A percentile compares a stretch with the other conserved stretches of the same genome.
Evolutionary conservation across 164 flowering plant genomes (phyloP).

Genomic region (Saururus chinensis): DNA sequence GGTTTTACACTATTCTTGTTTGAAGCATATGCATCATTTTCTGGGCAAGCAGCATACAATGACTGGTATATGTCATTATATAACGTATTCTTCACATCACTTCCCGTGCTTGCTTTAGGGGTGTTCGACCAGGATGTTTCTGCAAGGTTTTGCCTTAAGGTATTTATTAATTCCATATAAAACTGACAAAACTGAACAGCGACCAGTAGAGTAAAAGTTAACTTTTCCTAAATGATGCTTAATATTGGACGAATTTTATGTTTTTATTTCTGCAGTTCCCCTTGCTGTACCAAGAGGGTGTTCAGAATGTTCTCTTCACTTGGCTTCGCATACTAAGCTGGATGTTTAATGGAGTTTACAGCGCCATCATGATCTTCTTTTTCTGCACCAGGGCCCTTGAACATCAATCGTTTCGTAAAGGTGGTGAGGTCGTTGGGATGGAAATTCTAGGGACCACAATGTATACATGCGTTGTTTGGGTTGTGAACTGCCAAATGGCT

Average conservation of each 20-base stretch:
- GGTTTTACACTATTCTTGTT: conserved; percentile 71
- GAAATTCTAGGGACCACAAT: conserved; percentile 67
- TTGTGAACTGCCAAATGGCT: conserved; percentile 88
- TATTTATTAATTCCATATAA: conserved; percentile 9
- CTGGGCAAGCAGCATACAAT: conserved; percentile 75
- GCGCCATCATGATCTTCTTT: conserved; percentile 66
- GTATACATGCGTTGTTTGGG: conserved; percentile 91
- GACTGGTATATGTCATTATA: conserved; percentile 89
- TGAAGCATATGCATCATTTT: conserved; percentile 73
- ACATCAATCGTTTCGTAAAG: conserved; percentile 51
- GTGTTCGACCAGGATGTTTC: conserved; percentile 96
- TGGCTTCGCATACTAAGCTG: conserved; percentile 75
- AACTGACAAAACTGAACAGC: no score
- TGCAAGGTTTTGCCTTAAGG: conserved; percentile 71
- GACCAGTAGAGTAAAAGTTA: no score
- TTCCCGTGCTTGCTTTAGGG: conserved; percentile 78
- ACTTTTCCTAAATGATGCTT: not conserved
- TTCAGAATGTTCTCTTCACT: conserved; percentile 79
- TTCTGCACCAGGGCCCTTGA: conserved; percentile 45
- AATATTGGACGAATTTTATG: not conserved
- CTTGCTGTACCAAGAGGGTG: conserved; percentile 87
- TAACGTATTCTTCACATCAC: conserved; percentile 83
- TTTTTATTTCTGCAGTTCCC: conserved; percentile 52
- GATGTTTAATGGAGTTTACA: conserved; percentile 70
- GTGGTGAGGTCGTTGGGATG: conserved; percentile 54